Percentiles rank a stretch among this genome's conserved stretches.
These are phyloP conservation scores for Anastatica hierochuntica DNA, from an alignment of 345 rosid species.

Conservation along the genomic window DNA sequence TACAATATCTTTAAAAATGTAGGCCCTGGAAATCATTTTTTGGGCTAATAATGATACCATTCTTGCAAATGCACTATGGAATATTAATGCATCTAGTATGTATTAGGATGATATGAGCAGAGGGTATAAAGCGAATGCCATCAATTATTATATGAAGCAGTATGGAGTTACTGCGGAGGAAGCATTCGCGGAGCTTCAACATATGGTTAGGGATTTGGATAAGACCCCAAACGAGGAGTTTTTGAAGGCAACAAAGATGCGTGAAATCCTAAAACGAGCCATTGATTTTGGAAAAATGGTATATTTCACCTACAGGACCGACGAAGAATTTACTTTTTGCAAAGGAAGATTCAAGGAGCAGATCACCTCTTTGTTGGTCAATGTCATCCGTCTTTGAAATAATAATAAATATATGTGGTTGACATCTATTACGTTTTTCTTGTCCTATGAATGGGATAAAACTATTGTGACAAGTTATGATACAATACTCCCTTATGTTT, in stretches of 20 bases:
- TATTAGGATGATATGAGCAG: slow-evolving; percentile 27
- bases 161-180: neutral
- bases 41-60: no score
- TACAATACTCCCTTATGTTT: no score
- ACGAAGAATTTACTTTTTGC: neutral
- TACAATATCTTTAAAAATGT: no score
- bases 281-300: neutral
- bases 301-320: neutral
- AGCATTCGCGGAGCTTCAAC: neutral
- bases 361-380: neutral
- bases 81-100: no score
- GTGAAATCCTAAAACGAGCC: neutral
- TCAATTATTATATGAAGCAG: no score
- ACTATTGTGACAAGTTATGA: no score
- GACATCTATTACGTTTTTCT: no score
- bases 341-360: neutral
- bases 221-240: neutral
- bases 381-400: neutral
- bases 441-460: no score
- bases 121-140: neutral
- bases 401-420: no score
- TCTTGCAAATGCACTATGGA: no score
- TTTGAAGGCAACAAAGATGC: neutral
- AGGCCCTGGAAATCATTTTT: no score
- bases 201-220: neutral